Evolutionary conservation across 2,329 filamentous ascomycete genomes (phyloP), one percentile per base, ranked within the genome.

Genomic region (Aspergillus fischeri): DNA sequence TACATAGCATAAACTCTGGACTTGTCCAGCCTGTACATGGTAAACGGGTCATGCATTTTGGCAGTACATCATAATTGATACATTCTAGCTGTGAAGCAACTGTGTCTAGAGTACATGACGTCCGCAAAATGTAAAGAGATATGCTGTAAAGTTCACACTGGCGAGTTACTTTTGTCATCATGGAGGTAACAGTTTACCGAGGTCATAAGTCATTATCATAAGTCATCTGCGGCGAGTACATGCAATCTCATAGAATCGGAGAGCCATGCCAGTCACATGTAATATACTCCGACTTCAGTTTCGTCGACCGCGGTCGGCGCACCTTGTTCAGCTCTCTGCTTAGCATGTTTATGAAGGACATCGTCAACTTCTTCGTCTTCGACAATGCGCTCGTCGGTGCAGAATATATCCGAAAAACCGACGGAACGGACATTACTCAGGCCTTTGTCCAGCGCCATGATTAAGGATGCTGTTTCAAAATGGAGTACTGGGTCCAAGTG

Each of bases 351-450:
- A 41, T 58, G 52, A 41, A 73, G 56, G 45, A 66, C 52, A 17
- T 67, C 56, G 51, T 72, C 68, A n/a, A 73, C 49, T 51, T 65
- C 65, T 32, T 65, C 65, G 42, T 69, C 67, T 21, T 67, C 66
- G 8, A 55, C 9, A 10, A 63, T 56, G 4, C 58, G 59, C 35
- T 62, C 50, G 3, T 63, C 63, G 20, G 60, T 59, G 35, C 57
- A 60, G 47, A 65, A 70, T 2, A 65, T 58, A 27, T 69, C 66
- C 29, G 68, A 61, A 51, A 73, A 65, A 1, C 66, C 69, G 1
- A 73, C 51, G 10, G 64, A 53, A 5, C 65, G 63, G 21, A 73
- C 57, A 53, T 70, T 67, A 8, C 57, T 52, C 29, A 73, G 49
- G 0, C 62, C 66, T 1, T 53, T 53, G 9, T 65, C 55, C 24